Base-by-base conservation (phyloP, 1,284 basidiomycete genomes). In the Cerioporus squamosus region DNA sequence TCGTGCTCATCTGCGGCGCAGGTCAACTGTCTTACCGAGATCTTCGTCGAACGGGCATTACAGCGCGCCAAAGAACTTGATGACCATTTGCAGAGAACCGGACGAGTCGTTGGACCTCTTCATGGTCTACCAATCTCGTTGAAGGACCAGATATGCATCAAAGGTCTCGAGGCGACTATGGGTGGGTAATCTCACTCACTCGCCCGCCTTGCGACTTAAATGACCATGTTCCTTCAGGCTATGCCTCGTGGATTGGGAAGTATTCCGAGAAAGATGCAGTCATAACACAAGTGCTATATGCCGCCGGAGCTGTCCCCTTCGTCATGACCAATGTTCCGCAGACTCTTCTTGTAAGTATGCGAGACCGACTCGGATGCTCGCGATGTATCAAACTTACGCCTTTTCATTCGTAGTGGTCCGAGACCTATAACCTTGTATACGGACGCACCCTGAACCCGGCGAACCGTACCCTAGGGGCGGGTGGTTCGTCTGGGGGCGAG, bases 261-360 rank as follows among this genome's bases (percentile, higher is more conserved):
- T 65, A 61, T 45, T 55, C 65, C 2, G 57, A 64, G 14, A 51
- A 59, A 15, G 65, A 68, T 38, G 65, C 65, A 1, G 65, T 61
- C 44, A 59, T 68, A n/a, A 63, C 59, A 17, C 56, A 64, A 39
- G 50, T 66, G 3, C 49, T 68, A n/a, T 59, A 62, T 38, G 62
- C 60, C 18, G 62, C 59, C 5, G 86, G 86, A 3, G 85, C 79
- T 0, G 77, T 87, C 18, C 76, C 81, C 4, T 81, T 88, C 61
- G 81, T 79, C 68, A 90, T 90, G 70, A 91, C 87, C n/a, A 95
- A 94, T 66, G 81, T 90, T 15, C 86, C 87, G 2, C 91, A 95
- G 73, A 95, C 93, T 0, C 85, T 96, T 78, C 65, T 73, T 63
- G 71, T 68, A 40, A 45, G 56, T 47, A 6, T 20, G 42, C 38